Conservation (phyloP, 2,329 filamentous ascomycete genomes). For the Cladosporium cucumerinum region DNA sequence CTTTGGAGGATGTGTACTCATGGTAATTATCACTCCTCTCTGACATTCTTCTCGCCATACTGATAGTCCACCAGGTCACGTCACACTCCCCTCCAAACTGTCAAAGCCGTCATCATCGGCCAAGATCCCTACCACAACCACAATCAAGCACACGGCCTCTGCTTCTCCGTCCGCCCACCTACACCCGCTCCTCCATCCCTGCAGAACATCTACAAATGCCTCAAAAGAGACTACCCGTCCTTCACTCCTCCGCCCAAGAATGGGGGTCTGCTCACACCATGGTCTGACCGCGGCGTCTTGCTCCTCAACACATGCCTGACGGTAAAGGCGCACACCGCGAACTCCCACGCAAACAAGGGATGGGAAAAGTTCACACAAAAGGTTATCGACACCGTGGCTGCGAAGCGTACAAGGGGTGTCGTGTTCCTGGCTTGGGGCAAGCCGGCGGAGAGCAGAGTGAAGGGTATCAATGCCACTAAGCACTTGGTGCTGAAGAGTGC, state of each 20-base stretch:
- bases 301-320: slow-evolving; percentile 94
- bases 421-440: slow-evolving; percentile 95
- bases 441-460: slow-evolving; percentile 75
- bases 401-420: slow-evolving; percentile 73
- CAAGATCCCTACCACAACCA: slow-evolving; percentile 96
- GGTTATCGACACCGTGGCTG: slow-evolving; percentile 81
- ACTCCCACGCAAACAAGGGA: slow-evolving; percentile 78
- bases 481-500: slow-evolving; percentile 84
- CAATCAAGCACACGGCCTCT: slow-evolving; percentile 93
- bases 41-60: neutral
- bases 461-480: slow-evolving; percentile 65
- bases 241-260: slow-evolving; percentile 74
- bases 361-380: slow-evolving; percentile 94
- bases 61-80: slow-evolving; percentile 65
- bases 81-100: slow-evolving; percentile 80
- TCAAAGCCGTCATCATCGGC: slow-evolving; percentile 90
- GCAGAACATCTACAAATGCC: slow-evolving; percentile 85
- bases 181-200: slow-evolving; percentile 86
- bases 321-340: slow-evolving; percentile 82
- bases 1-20: slow-evolving; percentile 84
- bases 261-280: slow-evolving; percentile 80
- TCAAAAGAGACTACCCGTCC: slow-evolving; percentile 80
- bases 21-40: slow-evolving; percentile 60
- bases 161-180: slow-evolving; percentile 89
- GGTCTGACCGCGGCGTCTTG: slow-evolving; percentile 89